Conservation (phyloP, 2,329 filamentous ascomycete genomes). For the Exophiala calicioides region DNA sequence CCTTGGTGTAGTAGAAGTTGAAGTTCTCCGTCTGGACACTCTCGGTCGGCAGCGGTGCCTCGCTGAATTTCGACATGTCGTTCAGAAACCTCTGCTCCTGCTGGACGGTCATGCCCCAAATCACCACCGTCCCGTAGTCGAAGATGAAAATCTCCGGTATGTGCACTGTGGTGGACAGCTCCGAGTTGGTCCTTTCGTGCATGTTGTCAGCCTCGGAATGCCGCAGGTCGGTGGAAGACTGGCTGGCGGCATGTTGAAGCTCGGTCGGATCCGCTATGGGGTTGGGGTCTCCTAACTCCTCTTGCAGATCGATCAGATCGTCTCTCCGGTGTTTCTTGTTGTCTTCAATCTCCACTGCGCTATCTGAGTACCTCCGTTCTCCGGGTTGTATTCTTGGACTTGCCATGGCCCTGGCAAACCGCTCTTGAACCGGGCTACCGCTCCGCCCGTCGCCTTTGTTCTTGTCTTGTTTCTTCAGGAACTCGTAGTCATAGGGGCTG, state of each 20-base stretch:
- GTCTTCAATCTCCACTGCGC: slow-evolving; percentile 68
- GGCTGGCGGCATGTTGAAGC: slow-evolving; percentile 16
- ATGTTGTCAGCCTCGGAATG: slow-evolving; percentile 31
- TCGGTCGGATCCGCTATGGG: slow-evolving; percentile 21
- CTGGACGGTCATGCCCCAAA: slow-evolving; percentile 94
- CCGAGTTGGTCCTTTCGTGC: slow-evolving; percentile 46
- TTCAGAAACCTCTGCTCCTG: slow-evolving; percentile 91
- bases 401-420: slow-evolving; percentile 23
- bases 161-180: slow-evolving; percentile 85
- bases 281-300: slow-evolving; percentile 38
- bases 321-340: slow-evolving; percentile 58
- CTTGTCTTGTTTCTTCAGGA: slow-evolving; percentile 46
- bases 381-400: slow-evolving; percentile 25
- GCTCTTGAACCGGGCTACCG: slow-evolving; percentile 28
- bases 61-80: slow-evolving; percentile 91
- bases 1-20: slow-evolving; percentile 98
- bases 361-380: slow-evolving; percentile 55
- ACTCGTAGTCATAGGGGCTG: slow-evolving; percentile 81
- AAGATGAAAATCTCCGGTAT: slow-evolving; percentile 95
- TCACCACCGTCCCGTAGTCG: slow-evolving; percentile 94
- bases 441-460: slow-evolving; percentile 32
- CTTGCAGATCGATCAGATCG: slow-evolving; percentile 64
- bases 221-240: slow-evolving; percentile 21
- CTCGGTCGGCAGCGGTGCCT: slow-evolving; percentile 82
- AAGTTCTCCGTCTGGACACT: slow-evolving; percentile 96